These are phyloP conservation scores for Talaromyces nanjingensis DNA, from an alignment of 495 filamentous ascomycete species.

Conservation along the genomic window DNA sequence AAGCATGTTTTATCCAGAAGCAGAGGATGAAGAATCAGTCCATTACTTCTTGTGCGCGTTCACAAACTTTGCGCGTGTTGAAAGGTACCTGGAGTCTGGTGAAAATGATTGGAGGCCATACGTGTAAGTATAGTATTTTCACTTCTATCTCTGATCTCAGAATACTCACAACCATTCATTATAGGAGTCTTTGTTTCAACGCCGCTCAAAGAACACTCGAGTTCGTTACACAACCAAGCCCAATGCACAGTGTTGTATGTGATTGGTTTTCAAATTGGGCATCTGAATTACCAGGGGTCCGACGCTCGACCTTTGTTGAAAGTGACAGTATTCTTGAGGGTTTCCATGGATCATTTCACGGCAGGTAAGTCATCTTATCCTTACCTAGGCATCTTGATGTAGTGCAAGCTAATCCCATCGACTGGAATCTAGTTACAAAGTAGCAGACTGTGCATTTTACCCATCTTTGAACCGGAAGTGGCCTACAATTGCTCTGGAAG, in stretches of 20 bases:
- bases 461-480: neutral
- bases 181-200: slow-evolving; percentile 1
- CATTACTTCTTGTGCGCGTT: neutral
- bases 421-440: neutral
- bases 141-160: neutral
- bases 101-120: neutral
- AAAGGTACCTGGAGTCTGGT: neutral
- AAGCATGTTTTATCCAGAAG: no score
- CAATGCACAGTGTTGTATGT: neutral
- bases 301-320: neutral
- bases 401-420: neutral
- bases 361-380: neutral
- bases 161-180: neutral
- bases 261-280: neutral
- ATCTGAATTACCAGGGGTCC: neutral
- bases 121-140: neutral
- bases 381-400: neutral
- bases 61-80: neutral
- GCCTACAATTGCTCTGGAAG: neutral
- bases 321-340: slow-evolving; percentile 1
- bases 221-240: neutral
- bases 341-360: neutral
- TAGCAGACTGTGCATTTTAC: neutral
- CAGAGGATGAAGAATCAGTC: no score
- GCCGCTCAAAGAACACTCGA: neutral